Base-by-base conservation (phyloP, 768 basidiomycete genomes). In the Russula earlei region DNA sequence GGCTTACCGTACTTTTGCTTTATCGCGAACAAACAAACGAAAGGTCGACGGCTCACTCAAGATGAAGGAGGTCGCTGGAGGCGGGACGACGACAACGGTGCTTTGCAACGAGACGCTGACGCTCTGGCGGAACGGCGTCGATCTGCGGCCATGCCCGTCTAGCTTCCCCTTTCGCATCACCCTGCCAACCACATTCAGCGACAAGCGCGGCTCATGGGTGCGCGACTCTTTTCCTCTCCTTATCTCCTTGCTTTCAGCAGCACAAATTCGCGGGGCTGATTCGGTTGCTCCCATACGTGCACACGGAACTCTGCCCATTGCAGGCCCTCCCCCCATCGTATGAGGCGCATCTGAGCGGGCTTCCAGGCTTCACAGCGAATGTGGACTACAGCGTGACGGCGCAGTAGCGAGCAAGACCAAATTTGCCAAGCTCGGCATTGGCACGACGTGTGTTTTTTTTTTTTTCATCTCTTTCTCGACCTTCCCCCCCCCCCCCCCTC, bases 281-380 rank as follows among this genome's bases (percentile, higher is more conserved):
- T 42, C n/a, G 2, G 8, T 12, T 20, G 19, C 19, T 38, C 22
- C 12, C 25, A 27, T 37, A 17, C 22, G n/a, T n/a, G n/a, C n/a
- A n/a, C n/a, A n/a, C n/a, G n/a, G n/a, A 24, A 22, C 12, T 33
- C 6, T n/a, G 34, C 34, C 10, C 29, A 10, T 31, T 54, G 31
- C 52, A 88, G 86, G 74, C 80, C 42, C 72, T 90, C 22, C 87
- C 87, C 20, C 87, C 87, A 0, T 85, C 80, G 12, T 83, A 81
- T 58, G 73, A 80, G 54, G 80, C 83, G 15, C 84, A 82, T 59
- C 71, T 89, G 17, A 77, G 78, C 12, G 86, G 86, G 3, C 67
- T 88, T 7, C 87, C 87, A 10, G 87, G 87, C 1, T 87, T 89
- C 64, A 71, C 74, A 15, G 85, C 87, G 14, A 76, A 68, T 7